Conservation (phyloP, 2,329 filamentous ascomycete species). For the Lasiodiplodia sp. region DNA sequence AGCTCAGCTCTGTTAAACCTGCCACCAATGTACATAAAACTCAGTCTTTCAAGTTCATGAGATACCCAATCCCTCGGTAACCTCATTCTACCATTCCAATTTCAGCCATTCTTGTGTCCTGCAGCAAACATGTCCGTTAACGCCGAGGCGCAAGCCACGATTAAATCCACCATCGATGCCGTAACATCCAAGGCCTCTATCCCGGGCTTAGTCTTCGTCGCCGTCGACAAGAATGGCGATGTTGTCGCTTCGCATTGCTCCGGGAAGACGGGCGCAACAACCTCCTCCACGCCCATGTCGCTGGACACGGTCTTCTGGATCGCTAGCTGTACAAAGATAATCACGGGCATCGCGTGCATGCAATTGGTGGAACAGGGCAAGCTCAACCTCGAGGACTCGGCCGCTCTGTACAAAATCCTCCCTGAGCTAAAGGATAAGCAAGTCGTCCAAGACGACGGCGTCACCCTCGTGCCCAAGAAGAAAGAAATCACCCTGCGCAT, state of each 20-base stretch:
- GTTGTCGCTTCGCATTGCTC: slow-evolving; percentile 52
- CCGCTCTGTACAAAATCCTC: slow-evolving; percentile 41
- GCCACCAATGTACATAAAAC: slow-evolving; percentile 11
- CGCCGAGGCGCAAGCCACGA: slow-evolving; percentile 39
- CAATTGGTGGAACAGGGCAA: slow-evolving; percentile 49
- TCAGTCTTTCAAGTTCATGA: background rate
- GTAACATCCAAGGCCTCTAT: slow-evolving; percentile 40
- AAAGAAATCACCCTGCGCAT: slow-evolving; percentile 58
- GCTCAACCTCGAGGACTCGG: slow-evolving; percentile 44
- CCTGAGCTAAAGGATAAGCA: slow-evolving; percentile 52
- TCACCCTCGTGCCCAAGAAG: slow-evolving; percentile 47
- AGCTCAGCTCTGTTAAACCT: background rate
- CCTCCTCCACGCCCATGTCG: slow-evolving; percentile 60
- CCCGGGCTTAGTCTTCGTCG: slow-evolving; percentile 55
- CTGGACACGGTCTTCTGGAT: slow-evolving; percentile 65
- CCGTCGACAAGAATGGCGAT: slow-evolving; percentile 54
- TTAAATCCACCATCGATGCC: slow-evolving; percentile 48
- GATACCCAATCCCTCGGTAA: background rate
- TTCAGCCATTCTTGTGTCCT: background rate
- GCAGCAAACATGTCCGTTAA: slow-evolving; percentile 41
- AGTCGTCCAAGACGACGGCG: slow-evolving; percentile 44
- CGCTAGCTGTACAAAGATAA: slow-evolving; percentile 58
- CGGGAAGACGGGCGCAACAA: slow-evolving; percentile 49
- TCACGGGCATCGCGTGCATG: slow-evolving; percentile 42
- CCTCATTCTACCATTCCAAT: background rate